Evolutionary conservation across 495 filamentous ascomycete genomes (phyloP).

Genomic region (Penicillium paradoxum): DNA sequence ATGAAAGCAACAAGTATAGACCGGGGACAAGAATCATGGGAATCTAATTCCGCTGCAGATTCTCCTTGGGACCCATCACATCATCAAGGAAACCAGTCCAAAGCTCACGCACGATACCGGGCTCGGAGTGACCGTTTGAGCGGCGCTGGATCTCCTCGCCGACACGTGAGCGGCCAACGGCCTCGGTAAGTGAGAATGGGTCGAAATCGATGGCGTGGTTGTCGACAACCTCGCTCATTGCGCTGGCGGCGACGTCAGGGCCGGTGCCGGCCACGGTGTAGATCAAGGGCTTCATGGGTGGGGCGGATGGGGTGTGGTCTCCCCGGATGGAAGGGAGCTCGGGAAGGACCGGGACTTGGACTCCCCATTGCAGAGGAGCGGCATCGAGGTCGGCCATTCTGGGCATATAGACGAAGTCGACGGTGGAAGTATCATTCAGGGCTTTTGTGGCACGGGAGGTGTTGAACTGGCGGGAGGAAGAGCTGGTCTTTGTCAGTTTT

Average conservation of each 20-base stretch:
- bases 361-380: conserved; percentile 21
- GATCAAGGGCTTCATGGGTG: conserved; percentile 54
- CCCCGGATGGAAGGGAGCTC: conserved; percentile 33
- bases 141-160: conserved; percentile 33
- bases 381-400: conserved; percentile 42
- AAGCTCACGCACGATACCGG: conserved; percentile 44
- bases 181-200: conserved; percentile 53
- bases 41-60: conserved; percentile 20
- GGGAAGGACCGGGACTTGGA: conserved; percentile 52
- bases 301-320: conserved; percentile 16
- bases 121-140: conserved; percentile 18
- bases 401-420: conserved; percentile 62
- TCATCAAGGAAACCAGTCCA: conserved; percentile 57
- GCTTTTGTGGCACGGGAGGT: conserved; percentile 51
- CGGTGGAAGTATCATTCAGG: conserved; percentile 53
- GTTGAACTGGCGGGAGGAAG: conserved; percentile 52
- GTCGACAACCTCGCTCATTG: conserved; percentile 57
- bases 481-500: conserved; percentile 22
- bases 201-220: conserved; percentile 53
- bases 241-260: conserved; percentile 48
- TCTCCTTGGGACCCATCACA: conserved; percentile 45
- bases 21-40: neutral
- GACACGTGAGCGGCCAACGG: conserved; percentile 40
- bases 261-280: conserved; percentile 49
- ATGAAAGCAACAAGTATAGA: conserved; percentile 1